Conservation (phyloP, 805 yeast species). For the Teunomyces kruisii region DNA sequence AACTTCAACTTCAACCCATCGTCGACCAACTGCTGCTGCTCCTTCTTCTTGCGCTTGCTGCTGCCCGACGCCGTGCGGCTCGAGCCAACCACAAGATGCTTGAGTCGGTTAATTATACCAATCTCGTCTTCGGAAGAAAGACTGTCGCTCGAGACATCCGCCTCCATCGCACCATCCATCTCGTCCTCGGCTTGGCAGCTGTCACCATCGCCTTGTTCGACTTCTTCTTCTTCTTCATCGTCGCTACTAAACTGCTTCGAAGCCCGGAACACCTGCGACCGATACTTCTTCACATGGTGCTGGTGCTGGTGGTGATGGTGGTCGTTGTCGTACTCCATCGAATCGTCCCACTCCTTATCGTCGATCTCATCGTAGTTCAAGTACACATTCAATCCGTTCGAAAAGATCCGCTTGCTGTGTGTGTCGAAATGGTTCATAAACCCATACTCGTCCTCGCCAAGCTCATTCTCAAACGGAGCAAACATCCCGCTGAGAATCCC, state of each 20-base stretch:
- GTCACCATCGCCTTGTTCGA: constrained; percentile 15
- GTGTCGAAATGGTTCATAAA: constrained; percentile 27
- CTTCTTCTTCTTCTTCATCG: constrained; percentile 13
- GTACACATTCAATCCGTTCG: constrained; percentile 26
- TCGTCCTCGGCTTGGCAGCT: too few relatives aligned
- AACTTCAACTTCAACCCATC: constrained; percentile 43
- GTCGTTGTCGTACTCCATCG: constrained; percentile 10
- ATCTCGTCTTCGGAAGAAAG: constrained; percentile 20
- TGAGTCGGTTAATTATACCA: constrained; percentile 36
- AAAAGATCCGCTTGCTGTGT: constrained; percentile 24
- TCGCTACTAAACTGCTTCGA: constrained; percentile 8
- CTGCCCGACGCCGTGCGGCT: constrained; percentile 7
- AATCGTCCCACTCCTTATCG: constrained; percentile 12
- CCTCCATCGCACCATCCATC: constrained; percentile 8
- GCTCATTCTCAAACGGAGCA: background rate
- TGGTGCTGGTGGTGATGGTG: too few relatives aligned
- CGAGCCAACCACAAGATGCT: constrained; percentile 33
- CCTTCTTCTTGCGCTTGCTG: constrained; percentile 13
- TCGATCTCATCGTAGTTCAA: constrained; percentile 20
- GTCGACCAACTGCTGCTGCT: constrained; percentile 30
- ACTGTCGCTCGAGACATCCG: constrained; percentile 4
- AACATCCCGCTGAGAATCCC: background rate
- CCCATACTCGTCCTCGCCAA: constrained; percentile 31
- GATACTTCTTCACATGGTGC: constrained; percentile 30
- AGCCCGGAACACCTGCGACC: constrained; percentile 32